Percentiles rank a stretch among this genome's conserved stretches.
Conservation (phyloP, 2,329 filamentous ascomycete genomes). For the Cercospora sojina region DNA sequence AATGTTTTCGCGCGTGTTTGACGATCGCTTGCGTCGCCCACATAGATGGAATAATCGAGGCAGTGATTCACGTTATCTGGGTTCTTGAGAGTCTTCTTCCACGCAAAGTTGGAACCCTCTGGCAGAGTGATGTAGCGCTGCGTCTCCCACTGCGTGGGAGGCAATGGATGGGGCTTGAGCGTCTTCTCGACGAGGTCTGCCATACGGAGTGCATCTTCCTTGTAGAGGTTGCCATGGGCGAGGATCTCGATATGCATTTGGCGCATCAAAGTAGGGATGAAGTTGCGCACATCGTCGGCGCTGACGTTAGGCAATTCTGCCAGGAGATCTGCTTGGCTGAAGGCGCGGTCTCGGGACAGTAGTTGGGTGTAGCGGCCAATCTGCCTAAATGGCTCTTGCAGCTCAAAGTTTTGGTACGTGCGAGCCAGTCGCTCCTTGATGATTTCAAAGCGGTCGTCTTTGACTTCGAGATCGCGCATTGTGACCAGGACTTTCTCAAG, state of each 20-base stretch:
- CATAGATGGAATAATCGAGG: constrained; percentile 50
- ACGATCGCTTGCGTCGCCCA: constrained; percentile 58
- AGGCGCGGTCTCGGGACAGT: constrained; percentile 73
- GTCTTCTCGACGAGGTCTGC: constrained; percentile 78
- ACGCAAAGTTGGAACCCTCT: constrained; percentile 78
- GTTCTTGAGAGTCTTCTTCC: constrained; percentile 76
- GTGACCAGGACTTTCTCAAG: constrained; percentile 83
- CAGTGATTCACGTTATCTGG: constrained; percentile 73
- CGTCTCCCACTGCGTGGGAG: constrained; percentile 76
- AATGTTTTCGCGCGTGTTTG: constrained; percentile 71
- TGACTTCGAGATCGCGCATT: constrained; percentile 80
- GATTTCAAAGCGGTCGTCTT: constrained; percentile 84
- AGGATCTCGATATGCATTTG: constrained; percentile 87
- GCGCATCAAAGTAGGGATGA: constrained; percentile 75
- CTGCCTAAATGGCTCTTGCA: constrained; percentile 84
- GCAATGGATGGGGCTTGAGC: constrained; percentile 70
- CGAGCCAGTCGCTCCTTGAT: constrained; percentile 81
- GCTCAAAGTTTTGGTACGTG: constrained; percentile 80
- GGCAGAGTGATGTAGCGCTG: constrained; percentile 75
- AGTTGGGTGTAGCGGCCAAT: constrained; percentile 79
- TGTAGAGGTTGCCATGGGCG: constrained; percentile 89
- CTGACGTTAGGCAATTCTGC: constrained; percentile 74
- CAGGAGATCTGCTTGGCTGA: constrained; percentile 75
- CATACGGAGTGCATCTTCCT: constrained; percentile 84
- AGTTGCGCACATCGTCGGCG: constrained; percentile 69